Evolutionary conservation across 208 protist species (phyloP).

Genomic region (Crithidia sp.): DNA sequence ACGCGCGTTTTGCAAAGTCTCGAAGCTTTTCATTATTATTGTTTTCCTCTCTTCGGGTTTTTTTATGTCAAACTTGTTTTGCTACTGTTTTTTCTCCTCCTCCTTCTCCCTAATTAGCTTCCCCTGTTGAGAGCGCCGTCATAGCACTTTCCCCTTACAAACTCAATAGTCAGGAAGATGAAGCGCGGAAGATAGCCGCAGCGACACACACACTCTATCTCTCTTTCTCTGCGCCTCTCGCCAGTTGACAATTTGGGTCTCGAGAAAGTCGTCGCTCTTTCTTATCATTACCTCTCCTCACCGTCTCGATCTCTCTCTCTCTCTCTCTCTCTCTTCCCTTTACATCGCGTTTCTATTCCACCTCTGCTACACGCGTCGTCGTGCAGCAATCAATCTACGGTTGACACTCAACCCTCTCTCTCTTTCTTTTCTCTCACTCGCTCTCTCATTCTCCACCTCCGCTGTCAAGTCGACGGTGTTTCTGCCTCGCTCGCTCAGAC

Average conservation of each 20-base stretch:
- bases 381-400: too few relatives aligned
- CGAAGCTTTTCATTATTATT: constrained; percentile 6
- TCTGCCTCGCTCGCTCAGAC: too few relatives aligned
- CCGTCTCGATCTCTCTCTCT: background rate
- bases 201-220: background rate
- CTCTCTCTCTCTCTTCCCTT: constrained; percentile 6
- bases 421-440: background rate
- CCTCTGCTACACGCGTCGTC: too few relatives aligned
- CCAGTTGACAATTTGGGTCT: too few relatives aligned
- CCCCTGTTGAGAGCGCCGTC: too few relatives aligned
- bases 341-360: background rate
- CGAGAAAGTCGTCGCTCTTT: background rate
- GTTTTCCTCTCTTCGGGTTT: background rate
- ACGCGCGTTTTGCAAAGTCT: background rate
- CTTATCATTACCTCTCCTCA: background rate
- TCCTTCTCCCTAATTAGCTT: background rate
- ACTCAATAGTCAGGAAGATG: too few relatives aligned
- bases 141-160: too few relatives aligned
- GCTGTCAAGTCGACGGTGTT: too few relatives aligned
- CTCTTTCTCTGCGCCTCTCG: background rate
- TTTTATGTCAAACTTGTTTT: background rate
- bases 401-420: background rate
- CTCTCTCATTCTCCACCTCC: too few relatives aligned
- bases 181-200: too few relatives aligned
- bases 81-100: background rate